Evolutionary conservation across 257 asterid genomes (phyloP).

Genomic region (Solanum medicagineum): DNA sequence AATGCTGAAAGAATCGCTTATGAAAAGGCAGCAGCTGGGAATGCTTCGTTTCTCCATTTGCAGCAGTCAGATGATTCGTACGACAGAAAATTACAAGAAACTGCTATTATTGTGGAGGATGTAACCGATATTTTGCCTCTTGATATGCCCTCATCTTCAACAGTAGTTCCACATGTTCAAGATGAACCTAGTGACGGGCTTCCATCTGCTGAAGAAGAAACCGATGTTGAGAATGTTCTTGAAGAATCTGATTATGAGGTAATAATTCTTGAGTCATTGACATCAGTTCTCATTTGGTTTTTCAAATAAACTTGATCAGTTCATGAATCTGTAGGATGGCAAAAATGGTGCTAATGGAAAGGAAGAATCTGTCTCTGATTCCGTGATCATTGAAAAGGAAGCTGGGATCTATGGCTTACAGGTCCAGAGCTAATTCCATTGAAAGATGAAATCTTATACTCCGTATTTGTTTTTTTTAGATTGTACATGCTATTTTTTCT

Average conservation of each 20-base stretch:
- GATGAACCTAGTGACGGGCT: conserved; percentile 28
- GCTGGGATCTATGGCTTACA: conserved; percentile 74
- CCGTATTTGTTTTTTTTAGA: neutral
- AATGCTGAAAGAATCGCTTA: neutral
- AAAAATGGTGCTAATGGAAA: conserved; percentile 21
- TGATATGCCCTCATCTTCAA: conserved; percentile 16
- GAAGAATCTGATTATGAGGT: conserved; percentile 39
- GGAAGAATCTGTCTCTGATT: conserved; percentile 38
- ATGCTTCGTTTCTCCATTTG: conserved; percentile 8
- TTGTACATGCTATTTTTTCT: neutral
- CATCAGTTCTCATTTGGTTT: neutral
- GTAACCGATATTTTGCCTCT: conserved; percentile 20
- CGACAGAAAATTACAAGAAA: conserved; percentile 5
- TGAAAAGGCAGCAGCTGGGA: conserved; percentile 3
- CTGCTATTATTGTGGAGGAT: conserved; percentile 33
- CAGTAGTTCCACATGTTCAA: conserved; percentile 13
- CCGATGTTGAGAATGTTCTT: conserved; percentile 25
- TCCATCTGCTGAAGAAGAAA: conserved; percentile 31
- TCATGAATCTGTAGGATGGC: conserved; percentile 26
- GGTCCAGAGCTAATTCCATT: conserved; percentile 24
- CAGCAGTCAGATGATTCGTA: conserved; percentile 12
- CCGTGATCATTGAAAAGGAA: conserved; percentile 53
- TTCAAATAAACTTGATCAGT: neutral
- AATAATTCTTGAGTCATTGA: conserved; percentile 3
- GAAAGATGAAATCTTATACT: neutral